Percentiles rank a stretch among this genome's conserved stretches.
Evolutionary conservation across 1,139 yeast species (phyloP).

Genomic region (Torulaspora globosa): DNA sequence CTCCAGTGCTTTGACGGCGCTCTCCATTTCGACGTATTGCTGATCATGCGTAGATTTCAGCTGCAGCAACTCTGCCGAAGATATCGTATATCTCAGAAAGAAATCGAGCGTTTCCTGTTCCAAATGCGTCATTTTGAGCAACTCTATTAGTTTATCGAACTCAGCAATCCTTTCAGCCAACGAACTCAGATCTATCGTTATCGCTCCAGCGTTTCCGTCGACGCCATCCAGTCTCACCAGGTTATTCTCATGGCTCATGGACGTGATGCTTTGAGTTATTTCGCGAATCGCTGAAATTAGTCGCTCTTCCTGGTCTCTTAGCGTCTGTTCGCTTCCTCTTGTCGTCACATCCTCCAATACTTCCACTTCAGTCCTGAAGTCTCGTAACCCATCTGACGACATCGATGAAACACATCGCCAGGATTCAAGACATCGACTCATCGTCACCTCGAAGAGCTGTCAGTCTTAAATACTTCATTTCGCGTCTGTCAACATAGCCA

Average conservation of each 20-base stretch:
- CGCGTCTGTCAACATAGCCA: neutral
- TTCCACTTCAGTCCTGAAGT: slow-evolving; percentile 7
- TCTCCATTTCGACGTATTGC: slow-evolving; percentile 19
- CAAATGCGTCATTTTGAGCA: slow-evolving; percentile 29
- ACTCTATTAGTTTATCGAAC: slow-evolving; percentile 24
- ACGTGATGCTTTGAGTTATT: slow-evolving; percentile 26
- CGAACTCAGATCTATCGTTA: slow-evolving; percentile 21
- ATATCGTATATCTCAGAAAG: slow-evolving; percentile 32
- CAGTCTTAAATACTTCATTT: neutral
- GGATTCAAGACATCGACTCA: neutral
- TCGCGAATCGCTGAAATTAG: slow-evolving; percentile 22
- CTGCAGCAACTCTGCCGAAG: slow-evolving; percentile 22
- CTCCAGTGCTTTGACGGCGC: slow-evolving; percentile 23
- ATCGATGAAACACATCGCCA: neutral
- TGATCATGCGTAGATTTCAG: slow-evolving; percentile 26
- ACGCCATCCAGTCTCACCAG: slow-evolving; percentile 14
- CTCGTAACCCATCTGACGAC: neutral
- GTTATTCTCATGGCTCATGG: slow-evolving; percentile 25
- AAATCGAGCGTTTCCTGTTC: slow-evolving; percentile 35
- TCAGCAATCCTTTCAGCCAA: slow-evolving; percentile 23
- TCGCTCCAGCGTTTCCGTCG: neutral
- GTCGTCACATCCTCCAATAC: slow-evolving; percentile 19
- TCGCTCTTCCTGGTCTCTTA: slow-evolving; percentile 25
- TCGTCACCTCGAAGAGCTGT: neutral
- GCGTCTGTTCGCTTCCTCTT: slow-evolving; percentile 21